Percentiles rank a stretch among this genome's conserved stretches.
Evolutionary conservation across 2,329 filamentous ascomycete genomes (phyloP).

Genomic region (Penicillium palitans): DNA sequence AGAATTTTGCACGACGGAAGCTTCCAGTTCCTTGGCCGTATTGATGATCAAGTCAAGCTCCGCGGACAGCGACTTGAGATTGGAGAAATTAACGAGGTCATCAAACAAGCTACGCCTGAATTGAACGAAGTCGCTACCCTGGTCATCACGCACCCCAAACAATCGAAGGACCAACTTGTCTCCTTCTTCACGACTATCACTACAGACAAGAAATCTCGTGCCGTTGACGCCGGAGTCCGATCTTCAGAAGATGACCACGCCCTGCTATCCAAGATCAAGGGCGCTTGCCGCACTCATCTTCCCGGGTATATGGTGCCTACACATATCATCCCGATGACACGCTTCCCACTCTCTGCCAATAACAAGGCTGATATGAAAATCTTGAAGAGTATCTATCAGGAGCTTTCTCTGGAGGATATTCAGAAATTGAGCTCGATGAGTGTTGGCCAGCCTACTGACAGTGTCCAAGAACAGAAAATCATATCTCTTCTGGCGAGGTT

Average conservation of each 20-base stretch:
- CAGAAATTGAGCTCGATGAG: constrained; percentile 53
- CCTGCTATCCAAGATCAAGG: constrained; percentile 52
- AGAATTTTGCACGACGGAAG: constrained; percentile 75
- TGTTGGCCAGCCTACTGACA: constrained; percentile 26
- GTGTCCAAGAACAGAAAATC: constrained; percentile 47
- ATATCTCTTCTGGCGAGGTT: constrained; percentile 57
- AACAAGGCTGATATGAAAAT: constrained; percentile 81
- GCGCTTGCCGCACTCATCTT: constrained; percentile 67
- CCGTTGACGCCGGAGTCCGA: constrained; percentile 36
- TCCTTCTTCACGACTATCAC: constrained; percentile 61
- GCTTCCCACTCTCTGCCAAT: constrained; percentile 78
- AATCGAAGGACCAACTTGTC: constrained; percentile 79
- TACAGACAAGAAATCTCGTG: constrained; percentile 17
- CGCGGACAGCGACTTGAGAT: constrained; percentile 87
- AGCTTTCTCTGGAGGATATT: constrained; percentile 61
- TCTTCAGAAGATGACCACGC: constrained; percentile 39
- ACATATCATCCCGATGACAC: constrained; percentile 70
- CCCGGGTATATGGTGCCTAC: constrained; percentile 91
- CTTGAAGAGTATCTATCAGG: constrained; percentile 66
- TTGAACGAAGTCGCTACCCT: constrained; percentile 74
- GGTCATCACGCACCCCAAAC: constrained; percentile 68
- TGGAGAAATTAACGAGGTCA: constrained; percentile 84
- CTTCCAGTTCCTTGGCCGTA: constrained; percentile 83
- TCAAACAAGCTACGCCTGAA: constrained; percentile 59
- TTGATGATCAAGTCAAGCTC: constrained; percentile 90